Percentiles rank a stretch among this genome's conserved stretches.
Evolutionary conservation across 192 early-diverging fungal species (phyloP).

Genomic region (Chytriomyces sp.): DNA sequence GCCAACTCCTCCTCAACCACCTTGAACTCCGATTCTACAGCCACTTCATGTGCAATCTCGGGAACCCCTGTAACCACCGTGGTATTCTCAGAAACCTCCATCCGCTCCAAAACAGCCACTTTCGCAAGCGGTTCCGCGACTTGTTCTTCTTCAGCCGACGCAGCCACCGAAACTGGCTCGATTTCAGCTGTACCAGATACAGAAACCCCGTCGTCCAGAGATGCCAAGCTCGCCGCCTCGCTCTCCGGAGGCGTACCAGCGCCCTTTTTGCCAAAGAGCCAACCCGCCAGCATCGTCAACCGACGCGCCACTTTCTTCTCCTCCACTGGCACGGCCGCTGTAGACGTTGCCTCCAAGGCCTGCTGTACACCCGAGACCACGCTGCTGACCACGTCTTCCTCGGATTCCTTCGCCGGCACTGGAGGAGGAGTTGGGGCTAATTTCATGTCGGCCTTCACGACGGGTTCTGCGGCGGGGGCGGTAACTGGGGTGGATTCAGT

Average conservation of each 20-base stretch:
- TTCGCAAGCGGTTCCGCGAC: neutral
- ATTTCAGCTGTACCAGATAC: neutral
- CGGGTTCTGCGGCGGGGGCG: neutral
- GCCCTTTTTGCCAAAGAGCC: neutral
- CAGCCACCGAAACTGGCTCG: too few species aligned
- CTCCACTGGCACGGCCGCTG: neutral
- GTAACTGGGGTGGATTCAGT: too few species aligned
- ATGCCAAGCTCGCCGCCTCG: neutral
- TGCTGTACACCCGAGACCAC: too few species aligned
- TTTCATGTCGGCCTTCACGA: too few species aligned
- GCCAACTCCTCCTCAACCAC: neutral
- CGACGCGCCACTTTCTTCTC: neutral
- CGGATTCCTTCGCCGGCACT: too few species aligned
- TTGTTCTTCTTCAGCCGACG: neutral
- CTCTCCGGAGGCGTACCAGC: neutral
- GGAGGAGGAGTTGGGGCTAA: too few species aligned
- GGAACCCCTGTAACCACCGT: neutral
- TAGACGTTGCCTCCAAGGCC: too few species aligned
- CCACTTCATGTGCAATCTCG: neutral
- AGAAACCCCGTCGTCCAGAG: neutral
- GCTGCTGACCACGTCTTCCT: too few species aligned
- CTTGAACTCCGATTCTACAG: neutral
- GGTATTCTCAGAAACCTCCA: neutral
- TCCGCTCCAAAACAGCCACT: too few species aligned
- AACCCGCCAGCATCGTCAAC: neutral